A percentile compares a stretch with the other conserved stretches of the same genome.
Evolutionary conservation across 228 moss, liverwort and hornwort species (phyloP).

Genomic region (Sphagnum magellanicum): DNA sequence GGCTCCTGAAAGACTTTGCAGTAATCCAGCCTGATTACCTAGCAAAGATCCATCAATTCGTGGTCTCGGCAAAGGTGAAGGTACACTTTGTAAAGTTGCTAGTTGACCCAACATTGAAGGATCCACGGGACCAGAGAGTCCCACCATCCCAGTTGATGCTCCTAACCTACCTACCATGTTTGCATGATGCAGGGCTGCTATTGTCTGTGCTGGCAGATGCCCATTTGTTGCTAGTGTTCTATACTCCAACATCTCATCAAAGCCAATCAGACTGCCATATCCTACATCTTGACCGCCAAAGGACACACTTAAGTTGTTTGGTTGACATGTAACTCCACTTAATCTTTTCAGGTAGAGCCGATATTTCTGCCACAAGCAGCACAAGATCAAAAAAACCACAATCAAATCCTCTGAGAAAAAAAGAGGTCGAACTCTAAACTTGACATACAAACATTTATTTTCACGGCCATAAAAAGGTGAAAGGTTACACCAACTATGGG

Average conservation of each 20-base stretch:
- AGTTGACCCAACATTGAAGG: constrained; percentile 36
- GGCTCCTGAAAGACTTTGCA: constrained; percentile 33
- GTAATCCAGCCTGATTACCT: constrained; percentile 21
- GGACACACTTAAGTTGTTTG: constrained; percentile 38
- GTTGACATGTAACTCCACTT: constrained; percentile 47
- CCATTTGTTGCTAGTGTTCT: constrained; percentile 18
- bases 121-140: constrained; percentile 42
- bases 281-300: constrained; percentile 43
- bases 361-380: constrained; percentile 31
- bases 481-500: not conserved
- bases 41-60: constrained; percentile 35
- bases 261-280: constrained; percentile 30
- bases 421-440: not conserved
- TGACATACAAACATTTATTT: not conserved
- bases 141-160: constrained; percentile 32
- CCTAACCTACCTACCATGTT: constrained; percentile 44
- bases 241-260: constrained; percentile 41
- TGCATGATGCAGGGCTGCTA: constrained; percentile 32
- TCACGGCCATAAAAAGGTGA: not conserved
- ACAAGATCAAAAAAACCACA: no score
- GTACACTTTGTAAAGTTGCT: constrained; percentile 19
- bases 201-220: constrained; percentile 36
- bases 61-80: constrained; percentile 24
- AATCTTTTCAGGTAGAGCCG: constrained; percentile 61
- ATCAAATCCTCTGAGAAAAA: not conserved